phyloP scores from a whole-genome alignment of 306 rosid species.

The Casuarina glauca region DNA sequence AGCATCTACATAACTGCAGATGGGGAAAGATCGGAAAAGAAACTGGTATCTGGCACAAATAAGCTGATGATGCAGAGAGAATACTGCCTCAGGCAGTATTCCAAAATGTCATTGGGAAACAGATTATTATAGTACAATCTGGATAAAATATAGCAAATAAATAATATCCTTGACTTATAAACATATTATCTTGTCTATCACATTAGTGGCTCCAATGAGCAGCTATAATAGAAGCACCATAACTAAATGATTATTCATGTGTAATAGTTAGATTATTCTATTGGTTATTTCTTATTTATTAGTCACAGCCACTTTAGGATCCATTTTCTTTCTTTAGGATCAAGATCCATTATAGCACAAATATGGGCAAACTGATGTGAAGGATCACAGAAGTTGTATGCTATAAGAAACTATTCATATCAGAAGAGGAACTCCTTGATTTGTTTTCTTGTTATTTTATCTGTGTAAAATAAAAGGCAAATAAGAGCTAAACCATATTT shows the following conservation, averaged over 20 bases:
- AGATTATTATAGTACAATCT: not conserved
- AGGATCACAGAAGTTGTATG: not conserved
- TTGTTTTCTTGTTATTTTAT: not conserved
- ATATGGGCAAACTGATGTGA: not conserved
- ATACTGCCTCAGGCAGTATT: not conserved
- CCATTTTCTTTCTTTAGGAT: not conserved
- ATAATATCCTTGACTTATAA: not conserved
- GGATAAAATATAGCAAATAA: not conserved
- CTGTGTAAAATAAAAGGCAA: too few relatives aligned
- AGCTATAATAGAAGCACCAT: not conserved
- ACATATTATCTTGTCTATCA: not conserved
- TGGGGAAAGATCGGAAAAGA: not conserved
- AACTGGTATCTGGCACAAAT: not conserved
- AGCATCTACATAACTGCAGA: not conserved
- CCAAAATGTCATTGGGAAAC: not conserved
- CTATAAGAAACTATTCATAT: not conserved
- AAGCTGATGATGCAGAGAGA: not conserved
- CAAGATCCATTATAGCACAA: not conserved
- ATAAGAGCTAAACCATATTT: too few relatives aligned
- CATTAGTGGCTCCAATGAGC: not conserved
- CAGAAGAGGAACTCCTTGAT: not conserved
- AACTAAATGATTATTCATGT: not conserved
- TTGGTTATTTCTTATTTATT: not conserved
- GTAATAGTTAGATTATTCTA: not conserved
- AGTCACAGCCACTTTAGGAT: not conserved